Conservation (phyloP, 2,329 filamentous ascomycete species). For the Cercospora canescens region DNA sequence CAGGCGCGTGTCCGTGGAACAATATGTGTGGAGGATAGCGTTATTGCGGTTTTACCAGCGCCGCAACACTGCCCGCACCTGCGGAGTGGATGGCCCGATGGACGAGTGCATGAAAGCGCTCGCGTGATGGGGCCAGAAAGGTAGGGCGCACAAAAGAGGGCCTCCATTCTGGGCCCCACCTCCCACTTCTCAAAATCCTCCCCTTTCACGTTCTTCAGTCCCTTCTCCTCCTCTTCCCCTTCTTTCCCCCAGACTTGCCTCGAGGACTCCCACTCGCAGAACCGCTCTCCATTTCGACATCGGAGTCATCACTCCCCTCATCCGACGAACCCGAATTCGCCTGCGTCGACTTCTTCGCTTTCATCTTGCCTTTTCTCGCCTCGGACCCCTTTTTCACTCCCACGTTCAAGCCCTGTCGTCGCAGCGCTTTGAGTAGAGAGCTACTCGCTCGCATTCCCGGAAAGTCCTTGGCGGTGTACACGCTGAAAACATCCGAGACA, state of each 20-base stretch:
- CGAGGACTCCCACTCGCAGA: slow-evolving; percentile 21
- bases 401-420: slow-evolving; percentile 79
- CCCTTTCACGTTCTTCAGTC: neutral
- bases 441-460: slow-evolving; percentile 81
- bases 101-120: neutral
- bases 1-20: too few species aligned
- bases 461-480: slow-evolving; percentile 84
- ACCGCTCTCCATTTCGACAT: slow-evolving; percentile 9
- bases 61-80: neutral
- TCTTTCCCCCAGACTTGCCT: slow-evolving; percentile 23
- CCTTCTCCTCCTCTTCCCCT: slow-evolving; percentile 26
- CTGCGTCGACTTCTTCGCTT: slow-evolving; percentile 29
- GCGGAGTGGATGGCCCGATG: neutral
- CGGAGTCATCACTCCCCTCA: slow-evolving; percentile 20
- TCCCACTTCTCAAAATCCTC: neutral
- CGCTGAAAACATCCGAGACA: slow-evolving; percentile 71
- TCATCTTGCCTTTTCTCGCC: slow-evolving; percentile 40
- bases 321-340: slow-evolving; percentile 18
- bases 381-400: slow-evolving; percentile 86
- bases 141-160: neutral
- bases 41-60: neutral
- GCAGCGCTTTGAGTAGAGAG: slow-evolving; percentile 69
- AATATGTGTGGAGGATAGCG: neutral
- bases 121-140: neutral
- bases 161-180: neutral